These are phyloP conservation scores for Vanrija pseudolonga DNA, from an alignment of 1,284 basidiomycete genomes.

Conservation along the genomic window DNA sequence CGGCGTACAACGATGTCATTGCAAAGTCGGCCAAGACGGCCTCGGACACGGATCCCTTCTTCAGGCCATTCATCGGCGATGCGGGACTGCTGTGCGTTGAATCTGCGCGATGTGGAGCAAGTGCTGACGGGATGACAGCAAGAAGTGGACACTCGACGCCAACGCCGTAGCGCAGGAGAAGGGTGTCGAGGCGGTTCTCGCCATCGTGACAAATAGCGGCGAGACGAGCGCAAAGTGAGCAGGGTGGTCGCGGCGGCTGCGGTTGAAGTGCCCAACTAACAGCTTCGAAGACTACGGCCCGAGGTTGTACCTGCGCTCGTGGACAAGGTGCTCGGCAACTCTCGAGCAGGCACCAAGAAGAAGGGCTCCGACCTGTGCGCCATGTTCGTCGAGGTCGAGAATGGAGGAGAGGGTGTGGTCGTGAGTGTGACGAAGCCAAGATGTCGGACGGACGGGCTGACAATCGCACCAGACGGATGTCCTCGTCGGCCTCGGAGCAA, in stretches of 20 bases:
- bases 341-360: constrained; percentile 84
- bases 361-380: constrained; percentile 81
- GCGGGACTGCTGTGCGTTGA: constrained; percentile 32
- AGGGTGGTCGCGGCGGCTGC: too few relatives aligned
- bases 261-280: background rate
- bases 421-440: constrained; percentile 56
- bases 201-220: constrained; percentile 86
- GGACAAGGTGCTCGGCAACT: constrained; percentile 92
- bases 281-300: constrained; percentile 54
- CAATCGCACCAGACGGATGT: constrained; percentile 63
- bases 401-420: constrained; percentile 78
- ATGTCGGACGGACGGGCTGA: constrained; percentile 10
- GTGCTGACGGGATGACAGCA: constrained; percentile 52
- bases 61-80: constrained; percentile 74
- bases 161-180: constrained; percentile 99
- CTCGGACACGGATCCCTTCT: constrained; percentile 89
- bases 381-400: constrained; percentile 92
- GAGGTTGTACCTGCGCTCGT: constrained; percentile 82
- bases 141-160: constrained; percentile 82
- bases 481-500: constrained; percentile 77
- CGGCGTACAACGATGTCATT: constrained; percentile 84
- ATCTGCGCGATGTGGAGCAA: background rate
- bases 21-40: constrained; percentile 80
- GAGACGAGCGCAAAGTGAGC: constrained; percentile 66
- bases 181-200: constrained; percentile 78